Conservation (phyloP, 768 basidiomycete genomes). For the Lyophyllum decastes region DNA sequence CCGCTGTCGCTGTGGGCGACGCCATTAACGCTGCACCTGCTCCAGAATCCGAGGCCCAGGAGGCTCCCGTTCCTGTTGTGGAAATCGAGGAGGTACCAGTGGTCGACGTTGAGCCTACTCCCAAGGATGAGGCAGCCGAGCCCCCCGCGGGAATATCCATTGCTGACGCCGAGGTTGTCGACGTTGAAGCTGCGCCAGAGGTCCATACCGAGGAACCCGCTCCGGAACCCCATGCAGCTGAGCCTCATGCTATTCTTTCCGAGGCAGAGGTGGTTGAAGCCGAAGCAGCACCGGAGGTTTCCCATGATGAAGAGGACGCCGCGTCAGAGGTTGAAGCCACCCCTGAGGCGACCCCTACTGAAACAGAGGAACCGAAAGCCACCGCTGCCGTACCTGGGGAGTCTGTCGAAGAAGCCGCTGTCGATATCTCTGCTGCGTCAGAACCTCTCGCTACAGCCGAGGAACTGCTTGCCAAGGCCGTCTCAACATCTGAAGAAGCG, state of each 20-base stretch:
- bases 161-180: not conserved
- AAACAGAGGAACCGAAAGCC: not conserved
- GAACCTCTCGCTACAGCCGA: not conserved
- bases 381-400: not conserved
- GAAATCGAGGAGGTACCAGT: too few species aligned
- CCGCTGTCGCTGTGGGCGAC: conserved; percentile 5
- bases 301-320: not conserved
- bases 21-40: not conserved
- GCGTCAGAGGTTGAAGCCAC: not conserved
- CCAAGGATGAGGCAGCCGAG: not conserved
- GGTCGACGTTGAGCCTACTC: too few species aligned
- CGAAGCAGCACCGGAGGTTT: not conserved
- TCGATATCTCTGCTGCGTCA: too few species aligned
- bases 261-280: not conserved
- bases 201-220: not conserved
- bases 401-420: not conserved
- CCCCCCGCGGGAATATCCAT: not conserved
- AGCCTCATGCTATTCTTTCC: not conserved
- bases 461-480: not conserved
- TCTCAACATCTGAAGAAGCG: not conserved
- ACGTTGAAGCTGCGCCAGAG: not conserved
- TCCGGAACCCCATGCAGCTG: not conserved
- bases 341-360: too few species aligned
- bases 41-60: not conserved
- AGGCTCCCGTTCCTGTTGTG: not conserved